These are phyloP conservation scores for Penicillium digitatum DNA, from an alignment of 2,329 filamentous ascomycete genomes.

Conservation along the genomic window DNA sequence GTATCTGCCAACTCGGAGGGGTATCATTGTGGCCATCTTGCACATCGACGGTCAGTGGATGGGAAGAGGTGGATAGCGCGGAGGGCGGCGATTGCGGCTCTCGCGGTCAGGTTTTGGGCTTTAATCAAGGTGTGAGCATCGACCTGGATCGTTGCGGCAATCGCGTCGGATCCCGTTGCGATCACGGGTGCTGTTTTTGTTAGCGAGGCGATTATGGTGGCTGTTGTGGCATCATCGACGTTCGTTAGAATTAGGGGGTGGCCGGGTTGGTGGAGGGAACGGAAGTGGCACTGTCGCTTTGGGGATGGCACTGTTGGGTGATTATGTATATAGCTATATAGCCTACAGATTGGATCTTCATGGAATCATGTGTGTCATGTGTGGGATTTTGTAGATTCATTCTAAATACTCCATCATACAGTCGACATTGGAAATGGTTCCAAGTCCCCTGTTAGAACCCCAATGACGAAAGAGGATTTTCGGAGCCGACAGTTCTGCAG, in stretches of 20 bases:
- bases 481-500: background rate
- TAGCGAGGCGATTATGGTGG: conserved; percentile 43
- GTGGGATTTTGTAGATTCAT: background rate
- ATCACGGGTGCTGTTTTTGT: conserved; percentile 39
- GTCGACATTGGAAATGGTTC: background rate
- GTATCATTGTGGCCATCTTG: conserved; percentile 59
- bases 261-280: conserved; percentile 50
- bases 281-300: conserved; percentile 24
- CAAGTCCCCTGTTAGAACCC: background rate
- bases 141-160: conserved; percentile 47
- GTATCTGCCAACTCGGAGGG: conserved; percentile 40
- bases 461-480: background rate
- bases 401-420: background rate
- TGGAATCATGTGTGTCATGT: too few species aligned
- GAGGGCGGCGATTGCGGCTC: conserved; percentile 45
- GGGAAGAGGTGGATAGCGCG: conserved; percentile 36
- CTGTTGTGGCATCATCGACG: conserved; percentile 53
- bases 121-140: conserved; percentile 50
- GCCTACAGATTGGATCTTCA: background rate
- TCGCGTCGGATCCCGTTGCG: conserved; percentile 51
- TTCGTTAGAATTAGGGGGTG: conserved; percentile 54
- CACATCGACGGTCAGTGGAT: conserved; percentile 52
- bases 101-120: conserved; percentile 50
- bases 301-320: background rate
- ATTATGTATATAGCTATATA: background rate